Evolutionary conservation across 2,329 filamentous ascomycete species (phyloP).

Genomic region (Fusarium sp.): DNA sequence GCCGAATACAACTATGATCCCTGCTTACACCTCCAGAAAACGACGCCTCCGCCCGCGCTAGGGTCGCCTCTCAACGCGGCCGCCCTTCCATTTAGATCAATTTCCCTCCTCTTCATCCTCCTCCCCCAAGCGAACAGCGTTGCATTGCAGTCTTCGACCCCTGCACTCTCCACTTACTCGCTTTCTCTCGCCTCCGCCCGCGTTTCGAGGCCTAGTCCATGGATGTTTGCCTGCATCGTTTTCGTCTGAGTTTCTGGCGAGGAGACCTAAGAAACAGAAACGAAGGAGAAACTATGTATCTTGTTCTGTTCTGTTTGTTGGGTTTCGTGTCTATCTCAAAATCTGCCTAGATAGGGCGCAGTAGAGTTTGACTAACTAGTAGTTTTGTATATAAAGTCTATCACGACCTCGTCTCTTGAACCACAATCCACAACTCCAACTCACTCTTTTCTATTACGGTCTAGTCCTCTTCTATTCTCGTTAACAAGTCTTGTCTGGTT

Average conservation of each 20-base stretch:
- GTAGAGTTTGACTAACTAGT: background rate
- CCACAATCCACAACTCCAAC: background rate
- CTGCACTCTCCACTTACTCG: background rate
- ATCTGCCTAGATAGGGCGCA: conserved; percentile 15
- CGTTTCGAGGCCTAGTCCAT: conserved; percentile 24
- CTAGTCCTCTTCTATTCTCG: background rate
- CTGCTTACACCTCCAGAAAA: background rate
- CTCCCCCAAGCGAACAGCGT: conserved; percentile 24
- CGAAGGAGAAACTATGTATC: background rate
- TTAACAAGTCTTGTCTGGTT: background rate
- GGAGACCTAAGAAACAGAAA: conserved; percentile 12
- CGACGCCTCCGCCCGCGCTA: conserved; percentile 11
- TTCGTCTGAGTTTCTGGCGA: conserved; percentile 11
- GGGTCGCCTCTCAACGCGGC: conserved; percentile 33
- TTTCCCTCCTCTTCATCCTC: background rate
- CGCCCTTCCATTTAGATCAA: conserved; percentile 28
- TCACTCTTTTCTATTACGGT: background rate
- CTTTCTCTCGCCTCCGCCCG: conserved; percentile 15
- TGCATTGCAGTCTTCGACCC: conserved; percentile 6
- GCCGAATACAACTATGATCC: background rate
- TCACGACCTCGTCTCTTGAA: background rate
- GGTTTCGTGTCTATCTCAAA: background rate
- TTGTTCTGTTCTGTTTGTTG: background rate
- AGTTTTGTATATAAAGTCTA: conserved; percentile 27
- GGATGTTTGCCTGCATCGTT: conserved; percentile 9